These are phyloP conservation scores for Paramecium primaurelia DNA, from an alignment of 73 alveolate species.

Conservation along the genomic window DNA sequence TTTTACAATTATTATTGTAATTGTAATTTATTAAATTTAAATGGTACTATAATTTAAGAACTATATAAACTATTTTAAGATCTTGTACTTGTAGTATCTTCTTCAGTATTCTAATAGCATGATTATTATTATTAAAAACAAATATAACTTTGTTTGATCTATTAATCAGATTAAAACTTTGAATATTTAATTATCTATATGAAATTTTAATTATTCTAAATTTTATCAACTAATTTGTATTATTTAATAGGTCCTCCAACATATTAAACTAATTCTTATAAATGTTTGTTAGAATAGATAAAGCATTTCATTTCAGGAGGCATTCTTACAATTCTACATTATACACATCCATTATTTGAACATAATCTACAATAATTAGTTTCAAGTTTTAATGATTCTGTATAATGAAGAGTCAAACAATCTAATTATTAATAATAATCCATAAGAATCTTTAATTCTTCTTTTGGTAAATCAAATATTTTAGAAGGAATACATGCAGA, in stretches of 20 bases:
- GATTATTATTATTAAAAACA: neutral
- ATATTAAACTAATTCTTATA: neutral
- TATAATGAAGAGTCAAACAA: neutral
- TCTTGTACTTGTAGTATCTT: neutral
- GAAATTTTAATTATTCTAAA: neutral
- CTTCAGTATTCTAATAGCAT: neutral
- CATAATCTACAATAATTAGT: neutral
- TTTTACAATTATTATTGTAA: neutral
- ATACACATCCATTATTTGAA: neutral
- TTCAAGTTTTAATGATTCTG: neutral
- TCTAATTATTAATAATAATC: neutral
- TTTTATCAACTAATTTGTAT: neutral
- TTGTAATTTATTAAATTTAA: neutral
- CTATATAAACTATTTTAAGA: neutral
- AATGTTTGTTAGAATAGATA: neutral
- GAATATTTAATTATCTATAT: neutral
- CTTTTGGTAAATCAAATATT: neutral
- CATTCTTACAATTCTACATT: neutral
- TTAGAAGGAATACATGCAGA: neutral
- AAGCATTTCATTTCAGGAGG: conserved; percentile 19
- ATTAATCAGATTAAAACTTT: neutral
- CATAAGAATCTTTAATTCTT: neutral
- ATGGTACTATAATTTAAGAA: neutral
- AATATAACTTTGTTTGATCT: neutral
- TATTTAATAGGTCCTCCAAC: neutral